A percentile compares a stretch with the other conserved stretches of the same genome.
These are phyloP conservation scores for Aspergillus sclerotialis DNA, from an alignment of 2,329 filamentous ascomycete species.

Conservation along the genomic window DNA sequence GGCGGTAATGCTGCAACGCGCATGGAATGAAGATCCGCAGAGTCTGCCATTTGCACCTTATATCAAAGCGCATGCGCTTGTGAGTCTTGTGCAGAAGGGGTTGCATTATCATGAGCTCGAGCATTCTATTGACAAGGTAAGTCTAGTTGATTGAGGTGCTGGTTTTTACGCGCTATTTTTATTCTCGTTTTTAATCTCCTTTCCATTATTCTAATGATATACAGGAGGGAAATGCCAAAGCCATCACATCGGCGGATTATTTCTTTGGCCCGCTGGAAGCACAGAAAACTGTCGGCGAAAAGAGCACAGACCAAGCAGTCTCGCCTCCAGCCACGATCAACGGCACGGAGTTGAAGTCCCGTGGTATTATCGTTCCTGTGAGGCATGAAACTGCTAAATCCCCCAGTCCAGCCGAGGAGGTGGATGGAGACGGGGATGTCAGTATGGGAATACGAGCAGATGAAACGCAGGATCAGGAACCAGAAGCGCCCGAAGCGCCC, in stretches of 20 bases:
- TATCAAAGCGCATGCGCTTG: slow-evolving; percentile 53
- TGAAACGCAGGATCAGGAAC: slow-evolving; percentile 23
- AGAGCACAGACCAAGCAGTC: slow-evolving; percentile 23
- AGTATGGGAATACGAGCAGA: slow-evolving; percentile 27
- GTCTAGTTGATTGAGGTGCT: slow-evolving; percentile 8
- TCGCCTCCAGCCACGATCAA: slow-evolving; percentile 24
- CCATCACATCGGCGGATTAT: slow-evolving; percentile 31
- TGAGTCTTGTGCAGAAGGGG: slow-evolving; percentile 58
- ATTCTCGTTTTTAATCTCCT: slow-evolving; percentile 5
- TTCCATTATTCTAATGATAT: slow-evolving; percentile 12
- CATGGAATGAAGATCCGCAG: slow-evolving; percentile 58
- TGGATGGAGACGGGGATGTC: slow-evolving; percentile 40
- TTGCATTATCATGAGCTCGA: slow-evolving; percentile 49
- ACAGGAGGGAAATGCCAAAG: slow-evolving; percentile 32
- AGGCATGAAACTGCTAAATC: slow-evolving; percentile 15
- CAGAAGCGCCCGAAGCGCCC: slow-evolving; percentile 19
- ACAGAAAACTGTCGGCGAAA: slow-evolving; percentile 16
- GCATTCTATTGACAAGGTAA: slow-evolving; percentile 43
- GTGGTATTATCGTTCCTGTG: slow-evolving; percentile 23
- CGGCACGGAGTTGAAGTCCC: slow-evolving; percentile 33
- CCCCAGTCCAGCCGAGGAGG: slow-evolving; percentile 15
- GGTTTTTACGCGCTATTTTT: slow-evolving; percentile 1
- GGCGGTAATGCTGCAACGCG: slow-evolving; percentile 53
- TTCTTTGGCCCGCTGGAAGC: slow-evolving; percentile 41
- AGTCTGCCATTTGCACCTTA: slow-evolving; percentile 54